A percentile compares a stretch with the other conserved stretches of the same genome.
Conservation (phyloP, 345 rosid species). For the Acer campestre region DNA sequence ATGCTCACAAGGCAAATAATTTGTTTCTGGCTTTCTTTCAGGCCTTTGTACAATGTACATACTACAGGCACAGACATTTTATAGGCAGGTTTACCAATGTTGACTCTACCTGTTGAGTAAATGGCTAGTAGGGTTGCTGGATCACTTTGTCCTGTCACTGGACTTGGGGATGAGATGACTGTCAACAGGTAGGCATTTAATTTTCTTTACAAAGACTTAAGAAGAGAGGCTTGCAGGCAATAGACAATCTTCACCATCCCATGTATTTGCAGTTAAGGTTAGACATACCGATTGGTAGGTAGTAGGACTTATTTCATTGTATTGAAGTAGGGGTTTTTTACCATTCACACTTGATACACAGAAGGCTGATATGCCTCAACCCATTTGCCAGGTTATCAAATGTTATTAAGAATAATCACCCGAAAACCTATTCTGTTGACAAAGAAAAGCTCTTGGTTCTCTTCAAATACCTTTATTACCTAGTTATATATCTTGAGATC, state of each 20-base stretch:
- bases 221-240: not conserved
- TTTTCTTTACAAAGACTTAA: no score
- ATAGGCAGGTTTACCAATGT: constrained; percentile 99
- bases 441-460: no score
- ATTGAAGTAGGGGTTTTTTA: no score
- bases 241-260: not conserved
- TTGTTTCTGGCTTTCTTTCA: constrained; percentile 16
- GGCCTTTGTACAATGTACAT: constrained; percentile 97
- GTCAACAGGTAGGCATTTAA: constrained; percentile 59
- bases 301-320: not conserved
- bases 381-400: no score
- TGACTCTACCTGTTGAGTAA: constrained; percentile 95
- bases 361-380: no score
- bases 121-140: constrained; percentile 99
- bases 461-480: no score
- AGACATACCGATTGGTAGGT: not conserved
- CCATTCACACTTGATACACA: no score
- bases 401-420: no score
- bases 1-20: not conserved
- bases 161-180: constrained; percentile 97
- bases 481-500: no score
- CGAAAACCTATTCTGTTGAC: no score
- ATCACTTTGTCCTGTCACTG: constrained; percentile 92
- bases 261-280: not conserved
- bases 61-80: constrained; percentile 96